Evolutionary conservation across 2,329 filamentous ascomycete species (phyloP).

Genomic region (Sordariomycetes sp.): DNA sequence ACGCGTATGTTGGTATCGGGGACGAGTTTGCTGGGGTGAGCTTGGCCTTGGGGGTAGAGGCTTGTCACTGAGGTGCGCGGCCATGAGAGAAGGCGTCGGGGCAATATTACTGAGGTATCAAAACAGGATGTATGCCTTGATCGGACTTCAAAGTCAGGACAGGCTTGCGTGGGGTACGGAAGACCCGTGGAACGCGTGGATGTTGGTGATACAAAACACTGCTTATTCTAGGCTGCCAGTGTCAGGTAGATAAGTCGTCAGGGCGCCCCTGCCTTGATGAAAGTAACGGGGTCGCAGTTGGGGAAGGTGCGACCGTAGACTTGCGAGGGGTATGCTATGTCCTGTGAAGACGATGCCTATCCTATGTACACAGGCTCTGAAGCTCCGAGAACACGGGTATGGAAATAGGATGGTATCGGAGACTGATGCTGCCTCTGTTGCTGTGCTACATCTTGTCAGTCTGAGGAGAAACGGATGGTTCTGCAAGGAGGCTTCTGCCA

Average conservation of each 20-base stretch:
- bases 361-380: no score
- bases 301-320: background rate
- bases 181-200: background rate
- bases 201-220: background rate
- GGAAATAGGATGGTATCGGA: no score
- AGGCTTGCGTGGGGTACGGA: background rate
- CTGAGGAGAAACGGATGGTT: no score
- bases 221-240: background rate
- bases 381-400: no score
- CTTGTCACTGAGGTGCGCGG: background rate
- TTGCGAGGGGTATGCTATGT: no score
- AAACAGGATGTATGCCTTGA: background rate
- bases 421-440: no score
- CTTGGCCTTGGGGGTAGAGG: background rate
- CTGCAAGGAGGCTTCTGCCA: no score
- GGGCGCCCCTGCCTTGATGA: background rate
- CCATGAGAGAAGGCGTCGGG: background rate
- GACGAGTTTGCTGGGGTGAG: background rate
- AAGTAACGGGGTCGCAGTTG: background rate
- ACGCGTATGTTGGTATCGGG: background rate
- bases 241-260: background rate
- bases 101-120: background rate
- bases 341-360: no score
- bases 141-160: background rate
- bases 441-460: no score